Base-by-base conservation (phyloP, 176 grass and related monocot species). In the Cocos nucifera region DNA sequence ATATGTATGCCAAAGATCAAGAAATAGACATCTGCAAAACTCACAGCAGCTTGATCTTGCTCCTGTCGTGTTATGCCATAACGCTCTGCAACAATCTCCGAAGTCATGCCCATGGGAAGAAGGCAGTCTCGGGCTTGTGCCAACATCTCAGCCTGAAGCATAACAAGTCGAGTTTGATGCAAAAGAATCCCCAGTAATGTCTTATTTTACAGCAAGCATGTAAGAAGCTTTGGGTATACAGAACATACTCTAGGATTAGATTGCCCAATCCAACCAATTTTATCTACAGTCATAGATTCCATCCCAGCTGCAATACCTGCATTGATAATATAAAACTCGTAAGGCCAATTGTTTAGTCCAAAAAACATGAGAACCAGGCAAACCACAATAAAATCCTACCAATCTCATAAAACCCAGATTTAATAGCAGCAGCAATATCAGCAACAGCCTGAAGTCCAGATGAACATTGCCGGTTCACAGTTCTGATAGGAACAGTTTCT, bases 381-480 rank as follows among this genome's bases (percentile, higher is more conserved):
- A 77, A 20, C 7, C 12, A 21, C 12, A 28, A 24, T 65, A 2
- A 77, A 64, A 63, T 17, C 59, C 62, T 75, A 91, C 93, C 87
- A 51, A 92, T 88, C 73, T 88, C 78, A 76, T 97, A 97, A 52
- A 82, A 65, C 15, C 93, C 84, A 55, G 81, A 70, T 77, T 84
- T 91, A 65, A 97, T 97, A 74, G 69, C 73, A 73, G 81, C 27
- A 26, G 93, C 93, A 80, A 97, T 70, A 80, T 92, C 82, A 50
- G 93, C 81, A 70, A 91, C 84, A 60, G 93, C 93, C 76, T 97
- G 87, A 77, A 97, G 87, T 9, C 93, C 93, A 73, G 84, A 97
- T 2, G 93, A 92, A 62, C 93, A 97, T 59, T 96, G 83, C 54
- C 87, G 68, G 52, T 96, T 96, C 63, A 89, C 81, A 61, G 93